Percentiles rank a stretch among this genome's conserved stretches.
Evolutionary conservation across 257 asterid species (phyloP).

Genomic region (Solanum okadae): DNA sequence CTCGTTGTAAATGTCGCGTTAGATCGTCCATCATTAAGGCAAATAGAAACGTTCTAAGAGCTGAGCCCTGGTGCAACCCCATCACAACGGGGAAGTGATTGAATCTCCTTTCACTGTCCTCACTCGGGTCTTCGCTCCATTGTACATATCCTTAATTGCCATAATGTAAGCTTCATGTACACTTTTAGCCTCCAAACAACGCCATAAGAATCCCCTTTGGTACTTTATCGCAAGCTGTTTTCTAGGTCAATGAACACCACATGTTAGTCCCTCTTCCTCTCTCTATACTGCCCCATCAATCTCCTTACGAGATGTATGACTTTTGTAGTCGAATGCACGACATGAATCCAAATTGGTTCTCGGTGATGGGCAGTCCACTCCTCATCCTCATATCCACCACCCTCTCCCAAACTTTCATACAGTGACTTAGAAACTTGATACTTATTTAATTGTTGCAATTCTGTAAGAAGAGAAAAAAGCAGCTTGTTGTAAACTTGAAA

Average conservation of each 20-base stretch:
- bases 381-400: background rate
- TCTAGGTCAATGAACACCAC: background rate
- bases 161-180: background rate
- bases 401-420: background rate
- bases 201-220: background rate
- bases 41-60: background rate
- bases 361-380: background rate
- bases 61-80: background rate
- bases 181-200: background rate
- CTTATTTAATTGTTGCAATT: background rate
- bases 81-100: background rate
- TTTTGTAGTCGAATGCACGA: background rate
- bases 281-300: background rate
- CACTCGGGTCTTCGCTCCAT: background rate
- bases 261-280: background rate
- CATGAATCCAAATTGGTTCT: background rate
- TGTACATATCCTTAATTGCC: background rate
- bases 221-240: background rate
- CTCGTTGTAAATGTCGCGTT: background rate
- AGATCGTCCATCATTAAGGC: background rate
- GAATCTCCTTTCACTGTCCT: background rate
- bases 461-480: background rate
- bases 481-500: background rate
- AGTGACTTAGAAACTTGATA: background rate
- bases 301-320: background rate